Percentiles rank a stretch among this genome's conserved stretches.
Conservation (phyloP, 352 stramenopile genomes). For the Phytophthora citricola region DNA sequence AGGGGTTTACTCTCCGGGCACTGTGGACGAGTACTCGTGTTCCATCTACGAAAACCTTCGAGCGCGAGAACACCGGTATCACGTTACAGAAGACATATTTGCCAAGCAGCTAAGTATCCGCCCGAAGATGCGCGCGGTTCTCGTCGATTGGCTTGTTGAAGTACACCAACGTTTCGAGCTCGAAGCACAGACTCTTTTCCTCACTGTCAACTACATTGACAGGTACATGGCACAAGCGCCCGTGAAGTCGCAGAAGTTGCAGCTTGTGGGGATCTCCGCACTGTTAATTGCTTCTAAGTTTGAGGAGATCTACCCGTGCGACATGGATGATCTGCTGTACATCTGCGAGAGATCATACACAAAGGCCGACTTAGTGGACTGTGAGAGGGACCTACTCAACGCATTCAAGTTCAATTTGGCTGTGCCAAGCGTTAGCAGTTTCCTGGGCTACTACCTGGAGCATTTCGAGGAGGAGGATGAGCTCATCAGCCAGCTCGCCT, state of each 20-base stretch:
- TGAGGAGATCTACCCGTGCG: slow-evolving; percentile 99
- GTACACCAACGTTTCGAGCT: slow-evolving; percentile 99
- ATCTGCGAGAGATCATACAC: slow-evolving; percentile 98
- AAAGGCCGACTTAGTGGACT: slow-evolving; percentile 68
- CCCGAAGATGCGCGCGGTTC: slow-evolving; percentile 68
- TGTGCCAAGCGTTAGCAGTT: slow-evolving; percentile 94
- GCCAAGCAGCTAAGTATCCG: slow-evolving; percentile 56
- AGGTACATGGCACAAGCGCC: slow-evolving; percentile 92
- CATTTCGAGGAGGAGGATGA: slow-evolving; percentile 49
- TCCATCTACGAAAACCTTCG: slow-evolving; percentile 64
- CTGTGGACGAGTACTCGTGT: slow-evolving; percentile 58
- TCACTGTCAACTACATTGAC: slow-evolving; percentile 99
- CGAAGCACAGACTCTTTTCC: slow-evolving; percentile 96
- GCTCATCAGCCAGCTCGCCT: slow-evolving; percentile 50
- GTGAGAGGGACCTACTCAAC: slow-evolving; percentile 96
- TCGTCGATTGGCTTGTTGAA: slow-evolving; percentile 91
- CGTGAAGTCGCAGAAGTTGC: slow-evolving; percentile 94
- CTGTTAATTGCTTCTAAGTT: slow-evolving; percentile 99
- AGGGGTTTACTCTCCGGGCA: slow-evolving; percentile 43
- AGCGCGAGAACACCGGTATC: slow-evolving; percentile 48
- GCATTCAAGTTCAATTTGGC: slow-evolving; percentile 97
- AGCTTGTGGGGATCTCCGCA: slow-evolving; percentile 97
- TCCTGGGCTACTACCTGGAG: slow-evolving; percentile 96
- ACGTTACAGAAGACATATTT: slow-evolving; percentile 62
- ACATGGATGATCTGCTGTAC: slow-evolving; percentile 97